Evolutionary conservation across 2,329 filamentous ascomycete genomes (phyloP).

Genomic region (Phyllosticta capitalensis): DNA sequence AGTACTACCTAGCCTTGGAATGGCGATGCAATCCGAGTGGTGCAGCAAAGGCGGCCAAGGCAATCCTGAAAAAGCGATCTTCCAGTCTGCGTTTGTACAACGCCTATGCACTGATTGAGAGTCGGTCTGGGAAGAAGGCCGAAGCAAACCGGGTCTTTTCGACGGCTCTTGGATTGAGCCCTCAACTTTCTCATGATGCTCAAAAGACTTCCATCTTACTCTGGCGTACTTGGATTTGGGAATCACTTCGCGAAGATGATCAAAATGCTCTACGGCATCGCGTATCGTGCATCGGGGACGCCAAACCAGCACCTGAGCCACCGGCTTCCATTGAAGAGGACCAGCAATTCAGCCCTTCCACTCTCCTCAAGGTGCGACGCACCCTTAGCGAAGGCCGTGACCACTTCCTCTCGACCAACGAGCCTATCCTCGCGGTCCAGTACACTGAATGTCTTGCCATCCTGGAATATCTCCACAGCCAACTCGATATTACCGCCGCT

Average conservation of each 20-base stretch:
- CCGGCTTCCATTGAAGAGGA: background rate
- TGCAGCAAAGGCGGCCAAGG: slow-evolving; percentile 62
- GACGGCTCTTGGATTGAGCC: slow-evolving; percentile 54
- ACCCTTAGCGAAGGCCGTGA: slow-evolving; percentile 46
- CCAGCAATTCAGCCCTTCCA: slow-evolving; percentile 7
- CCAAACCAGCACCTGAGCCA: slow-evolving; percentile 7
- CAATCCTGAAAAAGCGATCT: slow-evolving; percentile 58
- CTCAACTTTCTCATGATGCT: slow-evolving; percentile 27
- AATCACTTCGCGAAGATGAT: slow-evolving; percentile 45
- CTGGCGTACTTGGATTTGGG: slow-evolving; percentile 58
- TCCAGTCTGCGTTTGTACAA: slow-evolving; percentile 64
- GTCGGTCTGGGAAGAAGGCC: slow-evolving; percentile 45
- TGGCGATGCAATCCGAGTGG: slow-evolving; percentile 44
- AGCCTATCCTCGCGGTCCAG: slow-evolving; percentile 35
- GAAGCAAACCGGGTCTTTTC: slow-evolving; percentile 56
- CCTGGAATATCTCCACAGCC: slow-evolving; percentile 53
- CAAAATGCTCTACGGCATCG: slow-evolving; percentile 23
- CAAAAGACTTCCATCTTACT: slow-evolving; percentile 36
- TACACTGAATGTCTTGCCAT: slow-evolving; percentile 56
- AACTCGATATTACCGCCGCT: slow-evolving; percentile 24
- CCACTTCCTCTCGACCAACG: slow-evolving; percentile 42
- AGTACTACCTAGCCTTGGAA: slow-evolving; percentile 63
- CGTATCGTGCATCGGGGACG: slow-evolving; percentile 23
- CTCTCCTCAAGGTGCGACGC: slow-evolving; percentile 16
- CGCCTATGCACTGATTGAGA: slow-evolving; percentile 67